Evolutionary conservation across 441 rosid genomes (phyloP), one percentile per base, ranked within the genome.

Genomic region (Erysimum cheiri): DNA sequence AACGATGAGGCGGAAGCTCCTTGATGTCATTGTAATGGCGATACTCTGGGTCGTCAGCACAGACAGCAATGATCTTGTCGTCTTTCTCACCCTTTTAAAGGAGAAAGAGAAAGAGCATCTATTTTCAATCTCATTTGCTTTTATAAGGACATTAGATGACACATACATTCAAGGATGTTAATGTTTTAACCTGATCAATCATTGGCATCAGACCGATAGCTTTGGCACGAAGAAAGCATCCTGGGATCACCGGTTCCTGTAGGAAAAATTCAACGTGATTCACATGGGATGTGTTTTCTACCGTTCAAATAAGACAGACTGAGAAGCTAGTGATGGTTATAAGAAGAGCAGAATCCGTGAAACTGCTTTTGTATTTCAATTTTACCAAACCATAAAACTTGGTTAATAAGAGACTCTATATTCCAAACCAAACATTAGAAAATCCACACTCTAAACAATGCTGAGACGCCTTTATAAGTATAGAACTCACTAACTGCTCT

Each of bases 151-250:
- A 44, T 37, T 54, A 53, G 52, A 49, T 55, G 32, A 24, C 33
- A 68, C 13, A 37, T 1, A 60, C 8, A 72, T 50, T 64, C 31
- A 60, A 66, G 49, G 73, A 55, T 61, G 19, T 52, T 29, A 1
- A 12, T 13, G 14, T 53, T 50, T 11, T 28, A 80, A 94, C 98
- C 85, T 88, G 94, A 66, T 88, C 94, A 36, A 88, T 88, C 94
- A 88, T 88, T 67, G 94, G 94, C 94, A 88, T 88, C 49, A 88
- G 81, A 68, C 94, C 94, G 31, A 88, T 86, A 40, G 94, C 94
- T 76, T 86, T 88, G 61, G 91, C 91, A 15, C 94, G 83, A 60
- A 88, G 94, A 76, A 86, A 88, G 81, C 94, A 86, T 70, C 94
- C 91, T 46, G 94, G 94, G 60, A 85, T 80, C 81, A 88, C 94